phyloP scores from a whole-genome alignment of 2,329 filamentous ascomycete species.

The Mollisiaceae sp. region DNA sequence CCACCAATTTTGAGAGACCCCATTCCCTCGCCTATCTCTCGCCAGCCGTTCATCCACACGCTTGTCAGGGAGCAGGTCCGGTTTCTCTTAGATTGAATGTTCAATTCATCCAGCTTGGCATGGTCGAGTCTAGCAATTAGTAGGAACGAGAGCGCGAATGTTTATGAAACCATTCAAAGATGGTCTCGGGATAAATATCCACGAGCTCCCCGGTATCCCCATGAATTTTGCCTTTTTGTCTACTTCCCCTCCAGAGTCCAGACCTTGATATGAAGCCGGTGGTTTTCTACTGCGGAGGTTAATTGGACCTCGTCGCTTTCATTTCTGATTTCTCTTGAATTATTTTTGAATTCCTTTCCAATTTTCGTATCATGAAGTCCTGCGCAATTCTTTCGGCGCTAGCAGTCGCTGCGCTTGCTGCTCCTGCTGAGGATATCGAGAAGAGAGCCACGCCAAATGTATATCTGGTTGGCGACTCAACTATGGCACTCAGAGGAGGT shows the following conservation, averaged over 20 bases:
- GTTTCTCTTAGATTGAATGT: conserved; percentile 1
- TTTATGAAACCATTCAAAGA: neutral
- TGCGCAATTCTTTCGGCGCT: conserved; percentile 29
- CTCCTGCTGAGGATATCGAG: conserved; percentile 24
- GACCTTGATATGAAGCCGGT: neutral
- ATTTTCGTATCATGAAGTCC: conserved; percentile 26
- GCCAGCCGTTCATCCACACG: neutral
- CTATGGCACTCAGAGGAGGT: conserved; percentile 58
- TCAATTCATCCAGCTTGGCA: conserved; percentile 9
- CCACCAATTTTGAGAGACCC: too few species aligned
- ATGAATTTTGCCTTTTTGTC: conserved; percentile 1
- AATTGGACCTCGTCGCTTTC: neutral
- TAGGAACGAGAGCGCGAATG: neutral
- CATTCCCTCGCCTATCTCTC: neutral
- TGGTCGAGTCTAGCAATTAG: neutral
- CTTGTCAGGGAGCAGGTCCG: neutral
- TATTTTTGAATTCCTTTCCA: neutral
- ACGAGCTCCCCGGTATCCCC: conserved; percentile 6
- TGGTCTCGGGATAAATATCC: conserved; percentile 8
- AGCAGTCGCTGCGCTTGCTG: conserved; percentile 30
- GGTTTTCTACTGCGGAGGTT: neutral
- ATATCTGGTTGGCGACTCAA: conserved; percentile 65
- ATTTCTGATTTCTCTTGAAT: neutral
- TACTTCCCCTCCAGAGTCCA: too few species aligned
- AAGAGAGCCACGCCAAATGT: conserved; percentile 46